A percentile compares a stretch with the other conserved stretches of the same genome.
phyloP scores from a whole-genome alignment of 768 basidiomycete genomes.

The Leccinum arenicola region DNA sequence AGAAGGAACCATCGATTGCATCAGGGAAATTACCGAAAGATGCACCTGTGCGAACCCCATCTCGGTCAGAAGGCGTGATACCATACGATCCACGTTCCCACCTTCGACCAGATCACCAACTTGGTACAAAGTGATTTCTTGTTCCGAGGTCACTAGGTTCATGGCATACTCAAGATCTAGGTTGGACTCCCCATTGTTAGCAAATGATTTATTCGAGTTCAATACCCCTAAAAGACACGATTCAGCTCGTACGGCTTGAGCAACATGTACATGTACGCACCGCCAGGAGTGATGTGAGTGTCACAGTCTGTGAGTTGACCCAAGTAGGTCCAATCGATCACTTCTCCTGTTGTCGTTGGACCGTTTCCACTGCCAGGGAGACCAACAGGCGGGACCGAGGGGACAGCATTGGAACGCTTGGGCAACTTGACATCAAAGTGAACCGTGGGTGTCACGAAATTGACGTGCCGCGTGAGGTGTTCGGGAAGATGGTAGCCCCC shows the following conservation, averaged over 20 bases:
- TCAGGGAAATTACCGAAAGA: constrained; percentile 46
- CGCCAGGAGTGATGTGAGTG: constrained; percentile 51
- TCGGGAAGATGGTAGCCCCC: constrained; percentile 40
- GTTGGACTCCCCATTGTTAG: constrained; percentile 59
- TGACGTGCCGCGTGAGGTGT: constrained; percentile 36
- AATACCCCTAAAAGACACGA: constrained; percentile 40
- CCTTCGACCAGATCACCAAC: constrained; percentile 38
- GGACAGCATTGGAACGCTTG: constrained; percentile 12
- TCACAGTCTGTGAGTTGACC: constrained; percentile 33
- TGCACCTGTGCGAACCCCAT: constrained; percentile 29
- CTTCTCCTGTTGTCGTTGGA: constrained; percentile 24
- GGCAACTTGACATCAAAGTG: constrained; percentile 35
- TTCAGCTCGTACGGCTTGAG: not conserved
- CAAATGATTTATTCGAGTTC: constrained; percentile 37
- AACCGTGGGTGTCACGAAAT: constrained; percentile 44
- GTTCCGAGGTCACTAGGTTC: constrained; percentile 38
- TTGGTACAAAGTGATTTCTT: constrained; percentile 38
- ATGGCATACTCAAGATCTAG: constrained; percentile 73
- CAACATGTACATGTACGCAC: constrained; percentile 22
- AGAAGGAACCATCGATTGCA: constrained; percentile 41
- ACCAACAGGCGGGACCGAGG: constrained; percentile 7
- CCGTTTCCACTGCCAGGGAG: constrained; percentile 13
- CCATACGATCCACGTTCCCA: constrained; percentile 1
- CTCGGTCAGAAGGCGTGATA: constrained; percentile 5
- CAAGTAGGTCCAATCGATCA: constrained; percentile 1